These are phyloP conservation scores for Powellomyces hirtus DNA, from an alignment of 192 early-diverging fungal genomes.

Conservation along the genomic window DNA sequence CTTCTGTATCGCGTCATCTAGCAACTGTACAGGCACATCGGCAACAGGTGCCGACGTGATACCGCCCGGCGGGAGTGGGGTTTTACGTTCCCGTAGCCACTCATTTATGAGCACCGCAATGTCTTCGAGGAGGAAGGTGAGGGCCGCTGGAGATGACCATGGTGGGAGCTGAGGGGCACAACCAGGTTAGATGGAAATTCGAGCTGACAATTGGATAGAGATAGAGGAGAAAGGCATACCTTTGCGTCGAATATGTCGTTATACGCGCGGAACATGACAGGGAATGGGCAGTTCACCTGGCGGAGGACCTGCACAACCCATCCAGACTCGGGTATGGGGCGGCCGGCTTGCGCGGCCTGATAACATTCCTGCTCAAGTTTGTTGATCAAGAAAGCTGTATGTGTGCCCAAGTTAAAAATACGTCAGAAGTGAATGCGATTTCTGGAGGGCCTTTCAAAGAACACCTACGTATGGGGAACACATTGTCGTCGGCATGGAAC, in stretches of 20 bases:
- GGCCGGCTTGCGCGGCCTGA: neutral
- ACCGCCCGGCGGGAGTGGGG: too few relatives aligned
- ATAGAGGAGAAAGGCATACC: slow-evolving; percentile 11
- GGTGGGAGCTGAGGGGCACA: slow-evolving; percentile 29
- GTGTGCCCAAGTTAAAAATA: too few relatives aligned
- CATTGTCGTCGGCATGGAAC: slow-evolving; percentile 32
- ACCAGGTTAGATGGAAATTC: neutral
- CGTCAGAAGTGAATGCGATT: slow-evolving; percentile 3
- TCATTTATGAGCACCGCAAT: slow-evolving; percentile 27
- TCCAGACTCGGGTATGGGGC: slow-evolving; percentile 6
- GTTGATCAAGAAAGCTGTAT: slow-evolving; percentile 21
- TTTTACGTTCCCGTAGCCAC: slow-evolving; percentile 19
- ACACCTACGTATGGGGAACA: slow-evolving; percentile 36
- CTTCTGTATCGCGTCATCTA: slow-evolving; percentile 33
- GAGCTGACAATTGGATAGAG: neutral
- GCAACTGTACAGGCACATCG: slow-evolving; percentile 21
- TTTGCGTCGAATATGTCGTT: slow-evolving; percentile 30
- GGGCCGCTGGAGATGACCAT: slow-evolving; percentile 25
- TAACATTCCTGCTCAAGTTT: slow-evolving; percentile 26
- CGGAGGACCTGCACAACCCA: slow-evolving; percentile 24
- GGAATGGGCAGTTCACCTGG: neutral
- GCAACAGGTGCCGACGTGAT: too few relatives aligned
- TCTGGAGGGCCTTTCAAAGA: too few relatives aligned
- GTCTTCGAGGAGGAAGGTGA: slow-evolving; percentile 22
- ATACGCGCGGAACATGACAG: slow-evolving; percentile 23